Percentiles rank a stretch among this genome's conserved stretches.
Evolutionary conservation across 257 asterid species (phyloP).

Genomic region (Rhazya stricta): DNA sequence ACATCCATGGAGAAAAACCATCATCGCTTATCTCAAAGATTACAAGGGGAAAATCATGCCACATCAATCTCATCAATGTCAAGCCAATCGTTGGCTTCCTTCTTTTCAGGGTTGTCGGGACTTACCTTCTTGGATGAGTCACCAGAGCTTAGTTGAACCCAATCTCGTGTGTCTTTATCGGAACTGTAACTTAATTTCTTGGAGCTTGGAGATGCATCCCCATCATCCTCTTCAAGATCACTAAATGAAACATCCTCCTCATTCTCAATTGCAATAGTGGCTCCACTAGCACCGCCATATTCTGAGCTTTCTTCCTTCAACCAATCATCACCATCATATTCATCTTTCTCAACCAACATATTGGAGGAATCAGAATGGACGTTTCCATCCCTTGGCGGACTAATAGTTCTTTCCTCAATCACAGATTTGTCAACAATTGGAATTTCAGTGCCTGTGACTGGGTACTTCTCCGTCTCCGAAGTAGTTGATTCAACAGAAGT

Average conservation of each 20-base stretch:
- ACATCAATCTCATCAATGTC: conserved; percentile 52
- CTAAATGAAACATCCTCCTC: conserved; percentile 98
- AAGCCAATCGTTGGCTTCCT: conserved; percentile 71
- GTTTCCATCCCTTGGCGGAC: conserved; percentile 28
- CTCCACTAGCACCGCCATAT: conserved; percentile 31
- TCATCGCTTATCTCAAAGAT: not conserved
- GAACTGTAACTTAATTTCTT: conserved; percentile 51
- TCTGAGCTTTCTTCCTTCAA: conserved; percentile 74
- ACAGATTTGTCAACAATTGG: conserved; percentile 32
- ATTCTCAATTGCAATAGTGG: conserved; percentile 47
- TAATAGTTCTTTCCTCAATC: conserved; percentile 20
- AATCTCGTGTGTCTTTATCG: conserved; percentile 72
- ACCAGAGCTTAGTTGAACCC: conserved; percentile 65
- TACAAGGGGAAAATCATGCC: conserved; percentile 25
- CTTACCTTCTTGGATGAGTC: conserved; percentile 24
- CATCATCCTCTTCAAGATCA: conserved; percentile 92
- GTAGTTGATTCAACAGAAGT: conserved; percentile 20
- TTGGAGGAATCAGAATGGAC: conserved; percentile 18
- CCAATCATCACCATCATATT: conserved; percentile 93
- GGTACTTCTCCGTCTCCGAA: conserved; percentile 35
- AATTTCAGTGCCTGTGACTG: conserved; percentile 33
- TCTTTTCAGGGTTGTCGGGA: conserved; percentile 26
- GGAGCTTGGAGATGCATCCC: conserved; percentile 40
- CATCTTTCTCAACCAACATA: conserved; percentile 40
- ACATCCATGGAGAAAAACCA: not conserved